Base-by-base conservation (phyloP, 345 rosid genomes). In the Rubroshorea leprosula region DNA sequence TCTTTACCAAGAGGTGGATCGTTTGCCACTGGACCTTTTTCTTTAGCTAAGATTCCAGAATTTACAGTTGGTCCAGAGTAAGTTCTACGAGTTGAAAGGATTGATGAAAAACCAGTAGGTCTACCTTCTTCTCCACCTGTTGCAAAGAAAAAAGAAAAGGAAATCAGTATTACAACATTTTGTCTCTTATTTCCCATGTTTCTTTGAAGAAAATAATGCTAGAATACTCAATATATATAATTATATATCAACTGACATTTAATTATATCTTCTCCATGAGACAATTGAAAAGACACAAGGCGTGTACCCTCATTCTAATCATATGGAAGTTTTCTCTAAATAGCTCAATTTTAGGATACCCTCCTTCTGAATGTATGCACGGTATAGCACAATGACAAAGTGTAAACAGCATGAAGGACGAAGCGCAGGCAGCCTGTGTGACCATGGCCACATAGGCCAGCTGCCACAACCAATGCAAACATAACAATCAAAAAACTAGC, bases 1-100 rank as follows among this genome's bases (percentile, higher is more conserved):
- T 83, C 89, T 72, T 74, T 80, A 53, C 80, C 58, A 35, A 73
- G 59, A 61, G 81, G 61, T 21, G 62, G 72, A 71, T 76, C 89
- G 76, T 69, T 72, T 61, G 75, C 58, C 51, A 80, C 67, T 21
- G 80, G 83, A 55, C 71, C 58, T 51, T 76, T 83, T 64, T 78
- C 82, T 69, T 76, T 83, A 18, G 77, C 46, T 22, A 68, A 57
- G 68, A 57, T 76, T 66, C 72, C 89, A 57, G 77, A 66, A 66
- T 39, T 70, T 44, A 62, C 56, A 31, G 74, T 68, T 51, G 72
- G 89, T 38, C 79, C 89, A 60, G 82, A 66, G 50, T 69, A 65
- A 64, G 72, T 76, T 66, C 77, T 76, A 23, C 79, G 70, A 62
- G 82, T 56, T 23, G 74, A 72, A 71, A 72, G 82, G 16, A 44